Conservation (phyloP, 352 stramenopile genomes). For the Phytophthora aleatoria region DNA sequence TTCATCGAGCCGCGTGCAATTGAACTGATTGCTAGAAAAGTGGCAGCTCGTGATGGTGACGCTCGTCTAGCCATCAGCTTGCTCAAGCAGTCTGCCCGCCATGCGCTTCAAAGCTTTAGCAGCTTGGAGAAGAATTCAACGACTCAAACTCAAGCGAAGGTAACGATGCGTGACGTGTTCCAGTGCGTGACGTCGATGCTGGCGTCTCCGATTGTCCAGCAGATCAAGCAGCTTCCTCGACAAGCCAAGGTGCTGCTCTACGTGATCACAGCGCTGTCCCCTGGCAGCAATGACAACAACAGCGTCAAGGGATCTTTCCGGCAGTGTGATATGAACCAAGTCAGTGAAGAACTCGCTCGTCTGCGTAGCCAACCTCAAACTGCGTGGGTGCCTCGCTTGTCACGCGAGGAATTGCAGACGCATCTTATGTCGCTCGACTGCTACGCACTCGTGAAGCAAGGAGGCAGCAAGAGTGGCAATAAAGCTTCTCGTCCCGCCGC, state of each 20-base stretch:
- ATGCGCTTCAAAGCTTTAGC: slow-evolving; percentile 33
- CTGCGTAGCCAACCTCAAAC: slow-evolving; percentile 42
- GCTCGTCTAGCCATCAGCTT: slow-evolving; percentile 63
- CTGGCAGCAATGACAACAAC: slow-evolving; percentile 26
- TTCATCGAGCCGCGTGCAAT: slow-evolving; percentile 55
- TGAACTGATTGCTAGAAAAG: slow-evolving; percentile 70
- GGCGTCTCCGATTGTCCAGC: slow-evolving; percentile 42
- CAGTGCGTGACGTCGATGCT: slow-evolving; percentile 52
- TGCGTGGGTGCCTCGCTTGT: slow-evolving; percentile 64
- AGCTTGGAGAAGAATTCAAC: not conserved
- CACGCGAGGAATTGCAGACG: slow-evolving; percentile 61
- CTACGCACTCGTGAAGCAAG: slow-evolving; percentile 65
- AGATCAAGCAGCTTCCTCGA: slow-evolving; percentile 68
- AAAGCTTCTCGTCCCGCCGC: slow-evolving; percentile 21
- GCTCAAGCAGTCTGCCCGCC: slow-evolving; percentile 61
- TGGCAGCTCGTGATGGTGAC: slow-evolving; percentile 70
- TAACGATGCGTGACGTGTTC: slow-evolving; percentile 55
- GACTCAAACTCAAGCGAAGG: slow-evolving; percentile 9
- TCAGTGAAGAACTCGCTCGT: slow-evolving; percentile 52
- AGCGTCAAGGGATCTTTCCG: slow-evolving; percentile 12
- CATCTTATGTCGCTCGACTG: slow-evolving; percentile 72
- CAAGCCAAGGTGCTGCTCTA: slow-evolving; percentile 73
- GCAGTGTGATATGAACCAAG: slow-evolving; percentile 46
- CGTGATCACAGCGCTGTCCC: slow-evolving; percentile 60
- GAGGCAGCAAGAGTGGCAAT: slow-evolving; percentile 16